Evolutionary conservation across 257 asterid species (phyloP).

Genomic region (Primulina eburnea): DNA sequence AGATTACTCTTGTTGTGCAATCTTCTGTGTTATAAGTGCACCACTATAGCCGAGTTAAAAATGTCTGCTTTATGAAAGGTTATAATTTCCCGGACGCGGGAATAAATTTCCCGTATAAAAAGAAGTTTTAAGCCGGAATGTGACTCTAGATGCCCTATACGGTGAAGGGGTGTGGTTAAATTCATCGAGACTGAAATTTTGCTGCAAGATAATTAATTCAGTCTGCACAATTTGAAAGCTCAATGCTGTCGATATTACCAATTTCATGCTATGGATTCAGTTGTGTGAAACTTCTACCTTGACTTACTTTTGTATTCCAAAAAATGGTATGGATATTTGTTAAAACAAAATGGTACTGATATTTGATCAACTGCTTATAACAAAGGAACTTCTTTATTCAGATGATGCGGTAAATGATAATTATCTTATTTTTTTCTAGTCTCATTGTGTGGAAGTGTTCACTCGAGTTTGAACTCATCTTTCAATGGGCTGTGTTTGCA

Average conservation of each 20-base stretch:
- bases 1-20: background rate
- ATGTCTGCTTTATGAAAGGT: background rate
- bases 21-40: background rate
- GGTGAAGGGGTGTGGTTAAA: background rate
- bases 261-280: slow-evolving; percentile 3
- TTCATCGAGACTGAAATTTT: background rate
- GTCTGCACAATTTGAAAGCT: background rate
- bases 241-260: background rate
- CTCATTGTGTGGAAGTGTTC: slow-evolving; percentile 36
- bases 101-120: too few relatives aligned
- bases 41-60: background rate
- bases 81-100: too few relatives aligned
- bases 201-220: background rate
- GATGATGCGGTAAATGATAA: slow-evolving; percentile 11
- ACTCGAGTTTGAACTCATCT: slow-evolving; percentile 49
- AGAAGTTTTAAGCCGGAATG: background rate
- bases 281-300: background rate
- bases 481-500: slow-evolving; percentile 61
- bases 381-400: background rate
- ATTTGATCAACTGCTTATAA: background rate
- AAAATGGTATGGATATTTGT: background rate
- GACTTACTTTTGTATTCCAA: slow-evolving; percentile 9
- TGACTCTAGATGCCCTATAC: background rate
- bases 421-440: slow-evolving; percentile 32
- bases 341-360: background rate